Evolutionary conservation across 1,284 basidiomycete genomes (phyloP).

Genomic region (Polyporus tsugae): DNA sequence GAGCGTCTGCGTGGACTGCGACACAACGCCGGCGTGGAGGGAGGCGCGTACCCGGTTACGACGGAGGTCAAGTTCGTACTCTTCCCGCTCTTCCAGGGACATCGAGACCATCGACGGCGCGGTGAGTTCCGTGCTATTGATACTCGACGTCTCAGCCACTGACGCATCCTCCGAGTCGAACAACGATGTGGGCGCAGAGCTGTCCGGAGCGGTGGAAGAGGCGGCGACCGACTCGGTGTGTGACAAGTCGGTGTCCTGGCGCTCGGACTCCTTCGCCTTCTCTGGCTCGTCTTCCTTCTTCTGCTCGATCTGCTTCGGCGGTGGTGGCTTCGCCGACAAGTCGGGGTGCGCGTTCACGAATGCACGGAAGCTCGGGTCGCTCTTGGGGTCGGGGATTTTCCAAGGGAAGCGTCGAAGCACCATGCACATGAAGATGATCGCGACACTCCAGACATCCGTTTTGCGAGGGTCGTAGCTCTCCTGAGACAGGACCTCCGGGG

Average conservation of each 20-base stretch:
- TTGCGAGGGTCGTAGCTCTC: conserved; percentile 94
- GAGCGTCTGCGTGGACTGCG: conserved; percentile 45
- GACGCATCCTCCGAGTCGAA: conserved; percentile 28
- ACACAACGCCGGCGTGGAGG: conserved; percentile 35
- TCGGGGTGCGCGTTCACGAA: conserved; percentile 95
- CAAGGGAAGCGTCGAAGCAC: conserved; percentile 96
- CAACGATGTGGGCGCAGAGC: conserved; percentile 26
- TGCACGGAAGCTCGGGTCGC: conserved; percentile 89
- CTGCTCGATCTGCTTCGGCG: conserved; percentile 28
- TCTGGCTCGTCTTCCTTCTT: conserved; percentile 24
- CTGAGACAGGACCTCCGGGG: conserved; percentile 90
- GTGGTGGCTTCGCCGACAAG: conserved; percentile 61
- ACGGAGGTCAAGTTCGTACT: conserved; percentile 29
- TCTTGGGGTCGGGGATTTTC: conserved; percentile 97
- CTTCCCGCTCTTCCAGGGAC: conserved; percentile 23
- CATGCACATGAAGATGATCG: conserved; percentile 99
- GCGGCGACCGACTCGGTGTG: conserved; percentile 26
- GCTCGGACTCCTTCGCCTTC: conserved; percentile 17
- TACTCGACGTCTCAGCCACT: conserved; percentile 34
- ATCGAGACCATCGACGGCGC: conserved; percentile 32
- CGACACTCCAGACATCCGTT: conserved; percentile 98
- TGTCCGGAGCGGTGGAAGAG: conserved; percentile 22
- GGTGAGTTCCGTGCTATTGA: conserved; percentile 33
- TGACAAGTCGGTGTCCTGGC: conserved; percentile 20
- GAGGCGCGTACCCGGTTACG: conserved; percentile 34